Evolutionary conservation across 768 basidiomycete species (phyloP).

Genomic region (Glaciozyma martinii): DNA sequence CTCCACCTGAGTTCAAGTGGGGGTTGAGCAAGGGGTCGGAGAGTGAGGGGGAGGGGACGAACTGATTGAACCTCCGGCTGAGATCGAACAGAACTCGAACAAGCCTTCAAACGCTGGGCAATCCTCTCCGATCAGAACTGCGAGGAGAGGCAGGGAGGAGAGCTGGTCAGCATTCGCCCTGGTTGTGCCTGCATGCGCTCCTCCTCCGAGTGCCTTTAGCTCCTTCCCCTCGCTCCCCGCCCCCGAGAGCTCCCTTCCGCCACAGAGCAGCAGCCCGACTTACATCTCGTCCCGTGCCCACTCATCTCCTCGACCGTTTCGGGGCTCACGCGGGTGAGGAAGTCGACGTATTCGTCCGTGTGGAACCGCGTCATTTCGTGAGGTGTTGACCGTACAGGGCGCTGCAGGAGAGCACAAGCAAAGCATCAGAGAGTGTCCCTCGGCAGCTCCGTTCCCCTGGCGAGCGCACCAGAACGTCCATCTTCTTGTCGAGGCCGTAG

Average conservation of each 20-base stretch:
- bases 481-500: conserved; percentile 86
- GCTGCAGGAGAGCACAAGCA: conserved; percentile 41
- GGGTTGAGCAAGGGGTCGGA: conserved; percentile 3
- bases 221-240: not conserved
- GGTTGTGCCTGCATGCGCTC: not conserved
- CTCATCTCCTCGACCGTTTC: conserved; percentile 83
- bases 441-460: not conserved
- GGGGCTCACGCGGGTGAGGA: conserved; percentile 82
- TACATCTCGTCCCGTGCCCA: conserved; percentile 75
- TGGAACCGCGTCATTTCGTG: conserved; percentile 87
- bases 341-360: conserved; percentile 98
- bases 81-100: conserved; percentile 94
- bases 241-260: not conserved
- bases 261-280: conserved; percentile 34
- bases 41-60: conserved; percentile 33
- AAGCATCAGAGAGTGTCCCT: not conserved
- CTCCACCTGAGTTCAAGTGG: conserved; percentile 62
- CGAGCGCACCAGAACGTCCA: conserved; percentile 73
- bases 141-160: not conserved
- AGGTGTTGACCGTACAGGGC: conserved; percentile 59
- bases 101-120: conserved; percentile 94
- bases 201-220: not conserved
- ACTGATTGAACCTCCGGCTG: conserved; percentile 91
- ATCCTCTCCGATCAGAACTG: conserved; percentile 71
- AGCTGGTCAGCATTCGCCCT: not conserved